Percentiles rank a stretch among this genome's conserved stretches.
These are phyloP conservation scores for Achaetomium macrosporum DNA, from an alignment of 2,329 filamentous ascomycete genomes.

Conservation along the genomic window DNA sequence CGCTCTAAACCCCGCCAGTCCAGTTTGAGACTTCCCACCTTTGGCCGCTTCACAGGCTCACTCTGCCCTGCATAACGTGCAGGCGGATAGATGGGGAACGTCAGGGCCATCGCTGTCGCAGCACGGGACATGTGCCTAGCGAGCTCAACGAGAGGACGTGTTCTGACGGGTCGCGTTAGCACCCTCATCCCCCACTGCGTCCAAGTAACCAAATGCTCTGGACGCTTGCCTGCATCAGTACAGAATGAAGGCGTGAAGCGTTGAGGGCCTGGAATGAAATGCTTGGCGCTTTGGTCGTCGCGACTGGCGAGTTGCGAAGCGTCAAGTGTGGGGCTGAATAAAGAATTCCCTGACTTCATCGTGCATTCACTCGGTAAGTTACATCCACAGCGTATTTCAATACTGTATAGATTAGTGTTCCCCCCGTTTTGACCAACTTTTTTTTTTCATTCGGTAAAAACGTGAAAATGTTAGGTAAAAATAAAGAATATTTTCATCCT, in stretches of 20 bases:
- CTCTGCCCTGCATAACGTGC: conserved; percentile 61
- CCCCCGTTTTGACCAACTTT: too few species aligned
- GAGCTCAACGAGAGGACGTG: background rate
- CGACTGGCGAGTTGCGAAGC: background rate
- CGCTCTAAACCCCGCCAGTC: background rate
- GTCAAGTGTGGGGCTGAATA: background rate
- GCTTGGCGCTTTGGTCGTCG: conserved; percentile 7
- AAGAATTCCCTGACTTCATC: too few species aligned
- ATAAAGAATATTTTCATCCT: too few species aligned
- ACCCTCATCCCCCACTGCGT: conserved; percentile 7
- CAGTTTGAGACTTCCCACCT: conserved; percentile 33
- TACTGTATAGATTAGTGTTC: too few species aligned
- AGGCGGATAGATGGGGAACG: conserved; percentile 64
- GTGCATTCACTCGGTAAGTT: too few species aligned
- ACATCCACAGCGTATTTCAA: too few species aligned
- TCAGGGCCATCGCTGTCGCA: conserved; percentile 9
- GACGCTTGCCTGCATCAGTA: conserved; percentile 10
- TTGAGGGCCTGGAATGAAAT: background rate
- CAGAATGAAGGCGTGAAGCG: background rate
- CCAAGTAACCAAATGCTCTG: conserved; percentile 1
- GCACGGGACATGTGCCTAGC: background rate
- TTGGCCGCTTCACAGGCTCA: conserved; percentile 68
- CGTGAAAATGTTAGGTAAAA: too few species aligned
- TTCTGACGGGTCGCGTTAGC: conserved; percentile 4
- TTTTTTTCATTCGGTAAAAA: too few species aligned